Conservation (phyloP, 352 stramenopile species). For the Globisporangium middletonii region DNA sequence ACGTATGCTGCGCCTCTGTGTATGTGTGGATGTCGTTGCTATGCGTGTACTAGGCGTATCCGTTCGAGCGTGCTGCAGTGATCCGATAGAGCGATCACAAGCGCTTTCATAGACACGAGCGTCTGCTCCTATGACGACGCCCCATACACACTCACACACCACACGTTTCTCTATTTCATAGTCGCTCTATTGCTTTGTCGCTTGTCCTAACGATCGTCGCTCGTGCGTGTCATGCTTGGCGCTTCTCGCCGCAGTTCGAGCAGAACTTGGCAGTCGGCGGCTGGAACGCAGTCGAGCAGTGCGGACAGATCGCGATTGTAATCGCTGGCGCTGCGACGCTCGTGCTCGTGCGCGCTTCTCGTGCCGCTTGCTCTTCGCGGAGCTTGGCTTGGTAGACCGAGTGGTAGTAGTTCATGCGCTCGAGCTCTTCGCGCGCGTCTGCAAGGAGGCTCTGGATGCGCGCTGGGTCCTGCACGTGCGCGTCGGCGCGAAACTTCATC, state of each 20-base stretch:
- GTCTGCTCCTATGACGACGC: not conserved
- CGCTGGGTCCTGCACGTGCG: conserved; percentile 38
- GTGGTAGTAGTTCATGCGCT: conserved; percentile 86
- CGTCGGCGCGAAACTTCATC: conserved; percentile 74
- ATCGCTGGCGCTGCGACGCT: not conserved
- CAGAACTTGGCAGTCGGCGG: conserved; percentile 64
- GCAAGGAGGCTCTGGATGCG: conserved; percentile 48
- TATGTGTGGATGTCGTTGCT: not conserved
- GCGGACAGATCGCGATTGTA: conserved; percentile 20
- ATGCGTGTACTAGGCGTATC: conserved; percentile 10
- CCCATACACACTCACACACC: not conserved
- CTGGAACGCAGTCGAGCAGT: conserved; percentile 38
- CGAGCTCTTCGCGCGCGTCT: conserved; percentile 68
- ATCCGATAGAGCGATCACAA: conserved; percentile 17
- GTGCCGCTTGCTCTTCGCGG: conserved; percentile 14
- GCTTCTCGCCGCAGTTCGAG: conserved; percentile 61
- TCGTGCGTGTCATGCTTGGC: conserved; percentile 5
- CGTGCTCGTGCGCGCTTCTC: not conserved
- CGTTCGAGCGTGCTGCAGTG: conserved; percentile 11
- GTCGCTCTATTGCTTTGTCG: not conserved
- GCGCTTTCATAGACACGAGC: conserved; percentile 1
- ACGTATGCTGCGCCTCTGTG: not conserved
- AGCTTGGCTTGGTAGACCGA: conserved; percentile 71
- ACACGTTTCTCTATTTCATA: too few relatives aligned
- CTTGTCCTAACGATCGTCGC: not conserved